Base-by-base conservation (phyloP, 1,284 basidiomycete genomes). In the Cystobasidiaceae sp. region DNA sequence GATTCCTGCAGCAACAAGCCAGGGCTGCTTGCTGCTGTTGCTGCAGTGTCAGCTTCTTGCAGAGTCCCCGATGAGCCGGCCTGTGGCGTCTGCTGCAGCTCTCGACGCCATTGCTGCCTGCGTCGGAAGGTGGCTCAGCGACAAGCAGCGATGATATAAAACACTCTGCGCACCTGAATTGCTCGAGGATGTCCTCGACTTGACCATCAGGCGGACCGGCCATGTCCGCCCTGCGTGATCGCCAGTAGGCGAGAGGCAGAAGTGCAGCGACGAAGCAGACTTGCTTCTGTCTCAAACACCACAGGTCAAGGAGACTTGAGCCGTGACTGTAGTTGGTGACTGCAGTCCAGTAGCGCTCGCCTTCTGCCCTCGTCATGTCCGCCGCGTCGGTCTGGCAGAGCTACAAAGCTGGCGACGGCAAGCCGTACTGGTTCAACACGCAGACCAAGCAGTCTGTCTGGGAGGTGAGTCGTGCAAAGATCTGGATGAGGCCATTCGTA, bases 371-470 rank as follows among this genome's bases (percentile, higher is more conserved):
- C n/a, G n/a, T n/a, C n/a, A n/a, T n/a, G 37, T 33, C 54, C 15
- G 28, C 54, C 25, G 28, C 58, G 32, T 21, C 44, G 32, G 46
- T 51, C 34, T 62, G 60, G 60, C 48, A 62, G 19, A 41, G 39
- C 6, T 51, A 30, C 41, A 51, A 50, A 25, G 60, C 60, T 28
- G 50, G 33, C 30, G 60, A 62, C 41, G 60, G 60, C 3, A 62
- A 50, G 30, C 92, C 93, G 70, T 96, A 94, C 78, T 96, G 92
- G 78, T 92, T 93, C 71, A 89, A 96, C 74, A 87, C 89, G 66
- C 66, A 68, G 25, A 80, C 79, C 15, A 79, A 78, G 68, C 77
- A 78, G 73, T 79, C 77, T 0, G 68, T 73, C 17, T 72, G 73
- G 57, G 74, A 75, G 58, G 45, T 44, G 52, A 32, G 56, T 66